Base-by-base conservation (phyloP, 73 alveolate genomes). In the Symbiodinium natans region DNA sequence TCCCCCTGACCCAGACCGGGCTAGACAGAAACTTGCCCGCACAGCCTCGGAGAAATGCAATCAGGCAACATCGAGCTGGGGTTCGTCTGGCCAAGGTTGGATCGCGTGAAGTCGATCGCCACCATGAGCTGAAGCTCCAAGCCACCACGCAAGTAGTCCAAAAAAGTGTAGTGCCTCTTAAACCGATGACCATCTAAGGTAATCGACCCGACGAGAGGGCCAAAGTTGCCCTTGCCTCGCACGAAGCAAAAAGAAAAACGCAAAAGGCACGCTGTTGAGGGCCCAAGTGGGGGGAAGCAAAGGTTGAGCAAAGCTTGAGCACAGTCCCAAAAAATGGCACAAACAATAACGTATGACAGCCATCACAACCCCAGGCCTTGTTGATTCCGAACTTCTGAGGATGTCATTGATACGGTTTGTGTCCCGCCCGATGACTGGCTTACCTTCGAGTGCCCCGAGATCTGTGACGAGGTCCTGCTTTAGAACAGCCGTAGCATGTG, bases 71-170 rank as follows among this genome's bases (percentile, higher is more conserved):
- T 90, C 41, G 97, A 90, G 36, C 71, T 68, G 40, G 97, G 97
- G 31, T 90, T 90, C 41, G 97, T 90, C 41, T 90, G 97, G 17
- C 97, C 97, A 84, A 90, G 83, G 88, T 90, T 90, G 80, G 97
- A 90, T 40, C 97, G 59, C 29, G 97, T 90, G 48, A 90, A 73
- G 39, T 90, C 97, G 5, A 90, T 56, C 31, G 97, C 97, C 89
- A 90, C 97, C 97, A 90, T 90, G 89, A 90, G 97, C 83, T 90
- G 97, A 31, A 90, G 52, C 48, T 90, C 97, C 52, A 90, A 85
- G n/a, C 97, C 97, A 21, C 97, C 97, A 7, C 97, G 87, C 77
- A 90, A 39, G 40, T 90, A 90, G 77, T 90, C 97, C 89, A 90
- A 21, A 33, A 90, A 90, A 89, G 97, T 63, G 39, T 54, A 90